Evolutionary conservation across 2,329 filamentous ascomycete genomes (phyloP), one percentile per base, ranked within the genome.

Genomic region (Hymenoscyphus linearis): DNA sequence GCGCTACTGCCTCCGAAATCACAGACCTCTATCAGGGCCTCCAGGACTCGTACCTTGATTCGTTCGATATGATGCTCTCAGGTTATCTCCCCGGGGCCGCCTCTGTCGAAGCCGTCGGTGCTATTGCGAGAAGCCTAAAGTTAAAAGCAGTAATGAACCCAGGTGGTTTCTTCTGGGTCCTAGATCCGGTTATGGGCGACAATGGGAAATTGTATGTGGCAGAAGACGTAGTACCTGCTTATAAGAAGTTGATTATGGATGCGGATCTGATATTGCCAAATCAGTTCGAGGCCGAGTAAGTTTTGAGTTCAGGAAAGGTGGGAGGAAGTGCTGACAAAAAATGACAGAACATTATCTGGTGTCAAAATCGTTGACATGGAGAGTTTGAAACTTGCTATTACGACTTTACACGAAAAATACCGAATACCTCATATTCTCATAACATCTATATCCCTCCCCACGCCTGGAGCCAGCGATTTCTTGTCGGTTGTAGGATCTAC

Each of bases 121-220:
- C 82, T 60, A 96, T 99, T 66, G 95, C 85, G 13, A 82, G 87
- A 66, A 91, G 96, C 69, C 81, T 97, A 63, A 89, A 88, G 73
- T 78, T 82, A 58, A 88, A 86, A 69, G 81, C 84, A 1, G 78
- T 77, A 37, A 78, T 77, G 14, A 81, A 80, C 35, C 87, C 89
- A 0, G 90, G 91, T 0, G 85, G 82, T 53, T 96, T 98, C 78
- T 98, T 98, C 77, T 98, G 93, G 93, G 91, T 96, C 2, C 82
- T 99, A 27, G 95, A 99, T 74, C 95, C 96, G 0, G 95, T 99
- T 55, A 99, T 99, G 95, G 95, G 95, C 34, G 95, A 99, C 73
- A 92, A 97, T 70, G 95, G 92, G 56, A 85, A 84, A 67, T 80
- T 99, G 13, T 99, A 99, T 72, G 93, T 99, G 7, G 90, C 88